These are phyloP conservation scores for Serendipita sp. DNA, from an alignment of 768 basidiomycete species.

Conservation along the genomic window DNA sequence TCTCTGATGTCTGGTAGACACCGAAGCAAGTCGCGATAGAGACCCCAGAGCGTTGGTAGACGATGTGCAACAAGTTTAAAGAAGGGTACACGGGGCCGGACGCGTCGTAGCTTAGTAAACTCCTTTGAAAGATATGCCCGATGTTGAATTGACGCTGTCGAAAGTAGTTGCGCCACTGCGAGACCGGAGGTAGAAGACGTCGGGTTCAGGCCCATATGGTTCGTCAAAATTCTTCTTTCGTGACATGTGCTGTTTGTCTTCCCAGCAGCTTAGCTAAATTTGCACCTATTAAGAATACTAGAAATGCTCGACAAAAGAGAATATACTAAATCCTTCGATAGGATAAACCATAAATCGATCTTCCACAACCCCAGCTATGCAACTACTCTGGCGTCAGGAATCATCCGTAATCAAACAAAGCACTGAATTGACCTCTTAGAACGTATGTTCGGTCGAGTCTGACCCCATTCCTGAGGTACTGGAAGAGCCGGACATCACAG, in stretches of 20 bases:
- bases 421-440: constrained; percentile 26
- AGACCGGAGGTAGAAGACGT: too few species aligned
- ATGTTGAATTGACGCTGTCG: neutral
- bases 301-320: too few species aligned
- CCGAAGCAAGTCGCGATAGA: constrained; percentile 56
- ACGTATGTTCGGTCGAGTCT: constrained; percentile 80
- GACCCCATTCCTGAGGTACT: constrained; percentile 70
- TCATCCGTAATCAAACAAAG: too few species aligned
- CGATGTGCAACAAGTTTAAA: constrained; percentile 56
- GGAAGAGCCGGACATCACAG: constrained; percentile 74
- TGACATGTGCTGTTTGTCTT: too few species aligned
- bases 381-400: too few species aligned
- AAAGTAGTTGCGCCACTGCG: neutral
- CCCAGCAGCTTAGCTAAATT: too few species aligned
- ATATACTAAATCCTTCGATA: too few species aligned
- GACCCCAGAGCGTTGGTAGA: constrained; percentile 55
- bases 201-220: too few species aligned
- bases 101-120: constrained; percentile 40
- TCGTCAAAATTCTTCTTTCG: too few species aligned
- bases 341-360: too few species aligned
- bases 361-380: too few species aligned
- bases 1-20: constrained; percentile 31
- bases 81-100: constrained; percentile 47
- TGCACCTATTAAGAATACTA: too few species aligned
- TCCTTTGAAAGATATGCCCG: constrained; percentile 5